Percentiles rank a stretch among this genome's conserved stretches.
Evolutionary conservation across 768 basidiomycete species (phyloP).

Genomic region (Pisolithus sp.): DNA sequence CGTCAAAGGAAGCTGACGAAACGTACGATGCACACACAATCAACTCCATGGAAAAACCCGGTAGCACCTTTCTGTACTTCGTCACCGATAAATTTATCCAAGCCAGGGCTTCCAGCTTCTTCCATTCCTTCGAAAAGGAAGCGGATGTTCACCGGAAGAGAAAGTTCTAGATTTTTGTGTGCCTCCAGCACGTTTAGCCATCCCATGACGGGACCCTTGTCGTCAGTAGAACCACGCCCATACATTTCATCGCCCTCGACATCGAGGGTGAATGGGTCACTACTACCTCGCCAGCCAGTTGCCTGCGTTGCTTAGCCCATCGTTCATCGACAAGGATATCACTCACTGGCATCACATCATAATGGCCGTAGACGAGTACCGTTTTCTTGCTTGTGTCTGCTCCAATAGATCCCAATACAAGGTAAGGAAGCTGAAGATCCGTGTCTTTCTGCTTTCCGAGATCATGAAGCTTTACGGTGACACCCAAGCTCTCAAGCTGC

Average conservation of each 20-base stretch:
- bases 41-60: constrained; percentile 76
- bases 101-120: constrained; percentile 85
- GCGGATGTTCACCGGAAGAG: constrained; percentile 82
- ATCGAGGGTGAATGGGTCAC: constrained; percentile 69
- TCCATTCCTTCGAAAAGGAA: constrained; percentile 99
- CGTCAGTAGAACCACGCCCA: constrained; percentile 84
- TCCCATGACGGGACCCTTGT: constrained; percentile 84
- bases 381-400: constrained; percentile 83
- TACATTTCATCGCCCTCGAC: constrained; percentile 54
- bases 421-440: constrained; percentile 66
- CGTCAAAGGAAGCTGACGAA: background rate
- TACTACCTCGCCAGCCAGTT: background rate
- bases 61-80: constrained; percentile 58
- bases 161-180: constrained; percentile 56
- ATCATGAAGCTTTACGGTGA: background rate
- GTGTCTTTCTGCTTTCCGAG: constrained; percentile 38
- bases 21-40: constrained; percentile 88
- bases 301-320: background rate
- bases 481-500: background rate
- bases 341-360: constrained; percentile 80
- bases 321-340: background rate
- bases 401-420: constrained; percentile 69
- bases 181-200: constrained; percentile 90
- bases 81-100: constrained; percentile 76
- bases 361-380: constrained; percentile 82